Percentiles rank a stretch among this genome's conserved stretches.
phyloP scores from a whole-genome alignment of 306 rosid genomes.

The Styphnolobium japonicum region DNA sequence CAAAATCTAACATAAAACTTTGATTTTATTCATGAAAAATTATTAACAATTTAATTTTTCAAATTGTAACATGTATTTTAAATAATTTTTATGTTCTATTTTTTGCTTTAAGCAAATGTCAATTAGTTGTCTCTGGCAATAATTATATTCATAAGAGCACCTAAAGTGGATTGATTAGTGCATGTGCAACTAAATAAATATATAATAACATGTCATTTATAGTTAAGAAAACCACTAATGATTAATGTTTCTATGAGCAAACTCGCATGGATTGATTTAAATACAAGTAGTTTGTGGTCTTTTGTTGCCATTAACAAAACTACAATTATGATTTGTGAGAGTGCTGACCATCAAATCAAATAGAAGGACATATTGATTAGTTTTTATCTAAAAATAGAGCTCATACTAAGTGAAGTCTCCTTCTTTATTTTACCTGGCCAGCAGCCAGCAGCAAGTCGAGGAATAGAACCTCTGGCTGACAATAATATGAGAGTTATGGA shows the following conservation, averaged over 20 bases:
- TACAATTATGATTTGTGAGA: constrained; percentile 8
- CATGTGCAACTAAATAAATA: too few relatives aligned
- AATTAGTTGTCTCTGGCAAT: background rate
- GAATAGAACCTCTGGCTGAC: background rate
- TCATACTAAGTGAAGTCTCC: constrained; percentile 12
- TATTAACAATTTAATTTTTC: too few relatives aligned
- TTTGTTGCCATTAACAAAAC: constrained; percentile 24
- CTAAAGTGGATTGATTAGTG: background rate
- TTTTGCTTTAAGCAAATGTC: background rate
- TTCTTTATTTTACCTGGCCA: background rate
- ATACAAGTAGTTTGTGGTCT: background rate
- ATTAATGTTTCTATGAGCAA: background rate
- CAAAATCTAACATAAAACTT: background rate
- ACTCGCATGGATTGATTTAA: constrained; percentile 19
- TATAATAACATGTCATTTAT: background rate
- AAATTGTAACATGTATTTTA: too few relatives aligned
- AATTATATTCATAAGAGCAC: background rate
- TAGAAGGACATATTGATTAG: background rate
- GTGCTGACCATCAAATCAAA: background rate
- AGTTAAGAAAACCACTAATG: background rate
- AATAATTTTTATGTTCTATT: background rate
- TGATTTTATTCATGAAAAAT: too few relatives aligned
- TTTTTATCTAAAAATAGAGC: background rate
- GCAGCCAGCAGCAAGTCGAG: background rate
- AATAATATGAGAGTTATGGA: background rate